Conservation (phyloP, 2,329 filamentous ascomycete genomes). For the Trematosphaeria pertusa region DNA sequence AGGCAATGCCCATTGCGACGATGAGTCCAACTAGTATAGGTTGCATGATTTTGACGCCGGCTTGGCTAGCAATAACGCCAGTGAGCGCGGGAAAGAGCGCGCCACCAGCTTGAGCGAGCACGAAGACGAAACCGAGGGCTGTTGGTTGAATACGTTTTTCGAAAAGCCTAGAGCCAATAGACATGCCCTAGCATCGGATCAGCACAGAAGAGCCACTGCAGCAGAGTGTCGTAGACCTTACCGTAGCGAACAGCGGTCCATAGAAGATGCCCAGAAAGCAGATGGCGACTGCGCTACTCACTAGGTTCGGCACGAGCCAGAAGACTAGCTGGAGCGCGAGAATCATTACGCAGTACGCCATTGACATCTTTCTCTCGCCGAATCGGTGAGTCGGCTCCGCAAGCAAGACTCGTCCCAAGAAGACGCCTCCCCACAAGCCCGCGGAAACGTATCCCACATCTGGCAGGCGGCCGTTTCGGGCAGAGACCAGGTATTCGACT, state of each 20-base stretch:
- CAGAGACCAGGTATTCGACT: slow-evolving; percentile 68
- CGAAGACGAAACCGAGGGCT: slow-evolving; percentile 63
- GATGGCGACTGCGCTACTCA: slow-evolving; percentile 60
- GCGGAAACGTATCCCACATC: slow-evolving; percentile 69
- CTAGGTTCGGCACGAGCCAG: slow-evolving; percentile 32
- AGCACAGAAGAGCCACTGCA: not conserved
- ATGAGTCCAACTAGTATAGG: slow-evolving; percentile 31
- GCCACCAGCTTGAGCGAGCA: slow-evolving; percentile 63
- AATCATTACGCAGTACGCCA: slow-evolving; percentile 60
- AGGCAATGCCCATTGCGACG: slow-evolving; percentile 27
- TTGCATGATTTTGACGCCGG: slow-evolving; percentile 31
- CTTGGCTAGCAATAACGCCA: slow-evolving; percentile 52
- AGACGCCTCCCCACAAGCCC: slow-evolving; percentile 64
- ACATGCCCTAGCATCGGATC: slow-evolving; percentile 55
- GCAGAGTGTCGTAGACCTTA: slow-evolving; percentile 25
- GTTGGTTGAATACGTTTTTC: slow-evolving; percentile 55
- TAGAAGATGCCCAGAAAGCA: slow-evolving; percentile 65
- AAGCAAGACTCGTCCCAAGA: slow-evolving; percentile 64
- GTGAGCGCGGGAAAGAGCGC: slow-evolving; percentile 64
- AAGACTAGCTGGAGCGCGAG: slow-evolving; percentile 50
- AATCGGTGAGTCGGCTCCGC: slow-evolving; percentile 66
- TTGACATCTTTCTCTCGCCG: slow-evolving; percentile 65
- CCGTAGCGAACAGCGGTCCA: slow-evolving; percentile 65
- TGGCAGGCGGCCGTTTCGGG: slow-evolving; percentile 63
- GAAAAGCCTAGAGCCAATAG: slow-evolving; percentile 61